Evolutionary conservation across 768 basidiomycete species (phyloP), one percentile per base, ranked within the genome.

Genomic region (Suillus fuscotomentosus): DNA sequence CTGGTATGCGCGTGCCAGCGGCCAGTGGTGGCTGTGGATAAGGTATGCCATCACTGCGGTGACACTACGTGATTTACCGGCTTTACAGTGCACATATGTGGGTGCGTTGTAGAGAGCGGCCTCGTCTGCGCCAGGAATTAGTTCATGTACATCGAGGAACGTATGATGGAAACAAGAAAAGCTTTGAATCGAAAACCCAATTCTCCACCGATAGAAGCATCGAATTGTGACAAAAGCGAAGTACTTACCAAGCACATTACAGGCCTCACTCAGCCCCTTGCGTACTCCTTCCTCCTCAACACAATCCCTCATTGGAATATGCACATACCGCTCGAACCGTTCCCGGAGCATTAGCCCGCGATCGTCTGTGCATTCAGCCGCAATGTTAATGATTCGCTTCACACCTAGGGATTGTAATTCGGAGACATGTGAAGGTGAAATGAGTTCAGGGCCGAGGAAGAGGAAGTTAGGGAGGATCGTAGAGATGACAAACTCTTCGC

Each of bases 31-130:
- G 11, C 95, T 92, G 70, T 97, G 96, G 68, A 99, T 97, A 63
- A 99, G 90, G 74, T 97, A 98, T 3, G 94, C 96, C 81, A 99
- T 94, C 47, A 97, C 96, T 14, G 95, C 95, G 0, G 96, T 97
- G 36, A 97, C 96, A 1, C 94, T 96, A 15, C 97, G 89, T 3
- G 94, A 95, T 80, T 95, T 97, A 5, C 96, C 97, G 6, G 93
- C 95, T 78, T 92, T 94, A 78, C 96, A 99, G 73, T 99, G 97
- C 15, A 98, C 95, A 70, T 97, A 99, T 2, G 92, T 92, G 8
- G 95, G 89, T 22, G 93, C 86, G 0, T 90, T 92, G 68, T 95
- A 94, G 60, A 98, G 76, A 55, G 91, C 87, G 1, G 96, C 96
- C 70, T 98, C 96, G 73, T 97, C 96, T 97, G 68, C 56, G 45